Conservation (phyloP, 2,329 filamentous ascomycete species). For the Aquanectria penicillioides region DNA sequence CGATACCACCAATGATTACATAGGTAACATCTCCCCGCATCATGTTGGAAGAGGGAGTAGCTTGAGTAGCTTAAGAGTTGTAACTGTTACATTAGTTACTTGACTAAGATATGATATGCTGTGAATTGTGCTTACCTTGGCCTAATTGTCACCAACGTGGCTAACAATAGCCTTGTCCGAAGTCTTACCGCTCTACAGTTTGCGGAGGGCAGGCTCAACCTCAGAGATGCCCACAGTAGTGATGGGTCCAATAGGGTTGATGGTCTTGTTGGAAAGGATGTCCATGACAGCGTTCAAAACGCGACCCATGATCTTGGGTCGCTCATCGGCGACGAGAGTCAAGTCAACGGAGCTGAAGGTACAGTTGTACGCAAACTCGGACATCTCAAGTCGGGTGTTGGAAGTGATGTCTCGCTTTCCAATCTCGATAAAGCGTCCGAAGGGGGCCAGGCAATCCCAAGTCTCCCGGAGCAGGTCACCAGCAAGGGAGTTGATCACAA, state of each 20-base stretch:
- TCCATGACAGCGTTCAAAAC: slow-evolving; percentile 50
- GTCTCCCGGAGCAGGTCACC: slow-evolving; percentile 43
- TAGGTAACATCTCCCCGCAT: slow-evolving; percentile 57
- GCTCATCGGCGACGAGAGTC: slow-evolving; percentile 49
- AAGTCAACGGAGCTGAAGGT: slow-evolving; percentile 29
- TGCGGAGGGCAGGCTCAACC: slow-evolving; percentile 50
- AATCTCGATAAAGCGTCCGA: slow-evolving; percentile 49
- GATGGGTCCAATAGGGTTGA: slow-evolving; percentile 50
- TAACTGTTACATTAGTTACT: too few relatives aligned
- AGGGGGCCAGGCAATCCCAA: slow-evolving; percentile 46
- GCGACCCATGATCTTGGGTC: slow-evolving; percentile 52
- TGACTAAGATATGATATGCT: too few relatives aligned
- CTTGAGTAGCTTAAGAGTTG: slow-evolving; percentile 36
- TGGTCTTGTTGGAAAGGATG: slow-evolving; percentile 46
- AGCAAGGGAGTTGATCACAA: slow-evolving; percentile 45
- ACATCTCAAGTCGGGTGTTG: slow-evolving; percentile 41
- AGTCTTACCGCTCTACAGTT: slow-evolving; percentile 47
- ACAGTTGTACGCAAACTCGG: slow-evolving; percentile 41
- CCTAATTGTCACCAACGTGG: slow-evolving; percentile 52
- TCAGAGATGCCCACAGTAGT: slow-evolving; percentile 50
- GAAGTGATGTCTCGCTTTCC: slow-evolving; percentile 44
- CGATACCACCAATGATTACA: slow-evolving; percentile 62
- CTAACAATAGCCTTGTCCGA: slow-evolving; percentile 57
- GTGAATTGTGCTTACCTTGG: slow-evolving; percentile 44
- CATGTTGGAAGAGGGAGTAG: slow-evolving; percentile 34